Evolutionary conservation across 1,284 basidiomycete genomes (phyloP), one percentile per base, ranked within the genome.

Genomic region (Melampsora americana): DNA sequence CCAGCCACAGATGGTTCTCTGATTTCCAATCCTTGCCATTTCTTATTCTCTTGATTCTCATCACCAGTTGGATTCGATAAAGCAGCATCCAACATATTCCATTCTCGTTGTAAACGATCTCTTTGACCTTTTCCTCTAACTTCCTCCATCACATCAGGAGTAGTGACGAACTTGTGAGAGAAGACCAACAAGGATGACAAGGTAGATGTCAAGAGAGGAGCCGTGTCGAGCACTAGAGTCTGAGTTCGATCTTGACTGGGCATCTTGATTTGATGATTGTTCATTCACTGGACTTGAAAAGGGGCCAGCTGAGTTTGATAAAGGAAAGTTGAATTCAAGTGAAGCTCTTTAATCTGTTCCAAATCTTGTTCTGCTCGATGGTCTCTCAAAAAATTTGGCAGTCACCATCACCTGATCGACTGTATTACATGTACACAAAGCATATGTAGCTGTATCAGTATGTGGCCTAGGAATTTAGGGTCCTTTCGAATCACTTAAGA

Each of bases 181-280:
- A 96, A 85, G 14, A 92, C 92, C 20, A 92, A 87, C 26, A 96
- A 86, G 1, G 93, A 92, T 0, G 91, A 90, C 1, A 95, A 85
- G 2, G 79, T 79, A 12, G 81, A 78, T 5, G 79, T 79, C 5
- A 97, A 87, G 0, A 97, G 85, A 0, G 95, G 93, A 1, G 92
- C 93, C 0, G 93, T 90, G 86, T 97, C 95, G 70, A 97, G 89
- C 7, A 97, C 89, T 12, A 97, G 87, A 79, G 88, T 88, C 83
- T 88, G 90, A 84, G 93, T 83, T 11, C 66, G 65, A 46, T 75
- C 66, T 28, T 62, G 73, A 35, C 56, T 68, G n/a, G 66, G 73
- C 65, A 68, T 75, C 18, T 62, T 62, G 60, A 53, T 6, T 53
- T 20, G 18, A 11, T 6, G 7, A 1, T 20, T 20, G 16, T 53